Conservation (phyloP, 2,329 filamentous ascomycete species). For the Cryphonectria carpinicola region DNA sequence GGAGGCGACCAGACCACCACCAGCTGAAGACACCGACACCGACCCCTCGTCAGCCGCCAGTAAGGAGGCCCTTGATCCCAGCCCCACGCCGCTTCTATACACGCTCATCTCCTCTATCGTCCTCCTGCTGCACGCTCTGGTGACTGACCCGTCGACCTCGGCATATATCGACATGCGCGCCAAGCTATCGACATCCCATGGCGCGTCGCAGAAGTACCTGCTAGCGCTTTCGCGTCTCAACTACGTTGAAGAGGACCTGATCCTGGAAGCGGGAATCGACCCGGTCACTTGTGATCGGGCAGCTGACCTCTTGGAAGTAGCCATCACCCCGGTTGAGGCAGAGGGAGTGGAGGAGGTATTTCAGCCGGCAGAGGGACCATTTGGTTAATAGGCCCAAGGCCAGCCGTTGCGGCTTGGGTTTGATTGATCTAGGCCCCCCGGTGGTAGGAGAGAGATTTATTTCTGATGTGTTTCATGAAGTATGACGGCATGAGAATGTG, state of each 20-base stretch:
- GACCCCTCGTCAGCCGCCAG: slow-evolving; percentile 24
- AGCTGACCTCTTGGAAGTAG: slow-evolving; percentile 78
- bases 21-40: slow-evolving; percentile 13
- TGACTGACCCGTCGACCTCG: slow-evolving; percentile 52
- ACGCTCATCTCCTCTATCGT: slow-evolving; percentile 54
- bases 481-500: not conserved
- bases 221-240: slow-evolving; percentile 82
- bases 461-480: not conserved
- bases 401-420: not conserved
- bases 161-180: slow-evolving; percentile 63
- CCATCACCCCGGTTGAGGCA: slow-evolving; percentile 74
- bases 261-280: slow-evolving; percentile 77
- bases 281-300: slow-evolving; percentile 81
- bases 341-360: slow-evolving; percentile 42
- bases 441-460: not conserved
- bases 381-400: slow-evolving; percentile 34
- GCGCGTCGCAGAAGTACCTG: slow-evolving; percentile 80
- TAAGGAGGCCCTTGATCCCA: slow-evolving; percentile 17
- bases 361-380: slow-evolving; percentile 39
- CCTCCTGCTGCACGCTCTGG: slow-evolving; percentile 55
- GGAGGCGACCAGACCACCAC: not conserved
- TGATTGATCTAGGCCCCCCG: not conserved
- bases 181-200: slow-evolving; percentile 71
- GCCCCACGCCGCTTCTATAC: slow-evolving; percentile 41
- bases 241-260: slow-evolving; percentile 77